Evolutionary conservation across 192 early-diverging fungal genomes (phyloP), one percentile per base, ranked within the genome.

Genomic region (Phycomyces blakesleeanus): DNA sequence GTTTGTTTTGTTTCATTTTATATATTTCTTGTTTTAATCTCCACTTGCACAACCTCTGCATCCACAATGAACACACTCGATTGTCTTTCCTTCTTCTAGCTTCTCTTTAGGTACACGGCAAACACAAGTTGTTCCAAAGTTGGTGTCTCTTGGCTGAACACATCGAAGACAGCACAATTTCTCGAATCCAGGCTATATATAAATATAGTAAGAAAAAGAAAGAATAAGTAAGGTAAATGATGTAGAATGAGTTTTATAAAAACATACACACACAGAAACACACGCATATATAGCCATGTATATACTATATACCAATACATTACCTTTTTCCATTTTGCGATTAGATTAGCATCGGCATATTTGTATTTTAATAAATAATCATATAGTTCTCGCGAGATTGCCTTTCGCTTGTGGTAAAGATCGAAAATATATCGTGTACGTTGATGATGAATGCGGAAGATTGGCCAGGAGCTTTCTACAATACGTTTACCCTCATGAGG

Each of bases 271-370:
- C 0, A 26, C 47, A 15, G 7, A 42, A 44, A 14, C 11, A 16
- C 1, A 34, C 7, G 7, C 29, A 34, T 34, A 34, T 34, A 34
- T 2, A 7, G 2, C 2, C 7, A 34, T 34, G 2, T 34, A 34
- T 2, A 34, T 34, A 7, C 29, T 34, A 34, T 34, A 34, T 34
- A 34, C 29, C 2, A 5, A 34, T 24, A 5, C 11, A 42, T 57
- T 80, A 89, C 89, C 86, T 97, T 98, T 62, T 88, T 89, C 97
- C 97, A 99, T 65, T 99, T 99, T 14, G 95, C 97, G 77, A 99
- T 99, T 21, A 99, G 76, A 63, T 82, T 89, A 15, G 71, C 88
- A 72, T 99, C 97, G 5, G 92, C 97, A 57, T 96, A 93, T 34
- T 86, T 85, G 62, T 93, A 81, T 69, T 96, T 96, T 55, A 98